Conservation (phyloP, 129 eudicot genomes). For the Heracleum sosnowskyi region DNA sequence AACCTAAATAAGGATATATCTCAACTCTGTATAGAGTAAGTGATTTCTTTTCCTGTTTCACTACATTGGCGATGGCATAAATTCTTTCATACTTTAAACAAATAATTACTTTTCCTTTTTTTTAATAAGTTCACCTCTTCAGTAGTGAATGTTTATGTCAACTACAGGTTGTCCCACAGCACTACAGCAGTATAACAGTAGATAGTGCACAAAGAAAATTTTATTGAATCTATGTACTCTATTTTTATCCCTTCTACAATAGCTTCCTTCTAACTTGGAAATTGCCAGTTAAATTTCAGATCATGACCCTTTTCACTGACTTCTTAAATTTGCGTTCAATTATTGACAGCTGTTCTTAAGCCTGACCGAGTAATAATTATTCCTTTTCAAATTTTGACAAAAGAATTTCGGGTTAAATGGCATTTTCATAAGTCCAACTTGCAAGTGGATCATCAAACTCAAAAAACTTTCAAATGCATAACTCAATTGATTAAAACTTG, state of each 20-base stretch:
- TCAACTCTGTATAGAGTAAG: constrained; percentile 74
- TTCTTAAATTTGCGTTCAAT: neutral
- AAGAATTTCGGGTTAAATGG: too few relatives aligned
- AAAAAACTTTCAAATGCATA: too few relatives aligned
- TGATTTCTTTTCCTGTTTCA: constrained; percentile 14
- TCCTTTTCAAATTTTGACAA: too few relatives aligned
- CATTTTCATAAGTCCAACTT: too few relatives aligned
- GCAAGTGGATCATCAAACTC: too few relatives aligned
- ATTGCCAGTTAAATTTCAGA: too few relatives aligned
- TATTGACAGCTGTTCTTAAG: neutral
- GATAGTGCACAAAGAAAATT: neutral
- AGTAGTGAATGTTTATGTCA: neutral
- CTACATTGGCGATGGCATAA: neutral
- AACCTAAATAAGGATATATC: constrained; percentile 61
- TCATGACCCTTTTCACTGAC: neutral
- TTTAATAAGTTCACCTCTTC: neutral
- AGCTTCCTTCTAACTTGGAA: neutral
- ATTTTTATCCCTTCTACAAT: neutral
- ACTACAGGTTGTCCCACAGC: neutral
- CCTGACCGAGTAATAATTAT: neutral
- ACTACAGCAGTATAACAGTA: neutral
- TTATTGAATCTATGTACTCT: neutral
- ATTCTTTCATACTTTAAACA: neutral
- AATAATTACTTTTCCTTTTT: neutral
- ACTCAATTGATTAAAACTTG: too few relatives aligned